A percentile compares a stretch with the other conserved stretches of the same genome.
Evolutionary conservation across 176 grass and related monocot genomes (phyloP).

Genomic region (Calamus simplicifolius): DNA sequence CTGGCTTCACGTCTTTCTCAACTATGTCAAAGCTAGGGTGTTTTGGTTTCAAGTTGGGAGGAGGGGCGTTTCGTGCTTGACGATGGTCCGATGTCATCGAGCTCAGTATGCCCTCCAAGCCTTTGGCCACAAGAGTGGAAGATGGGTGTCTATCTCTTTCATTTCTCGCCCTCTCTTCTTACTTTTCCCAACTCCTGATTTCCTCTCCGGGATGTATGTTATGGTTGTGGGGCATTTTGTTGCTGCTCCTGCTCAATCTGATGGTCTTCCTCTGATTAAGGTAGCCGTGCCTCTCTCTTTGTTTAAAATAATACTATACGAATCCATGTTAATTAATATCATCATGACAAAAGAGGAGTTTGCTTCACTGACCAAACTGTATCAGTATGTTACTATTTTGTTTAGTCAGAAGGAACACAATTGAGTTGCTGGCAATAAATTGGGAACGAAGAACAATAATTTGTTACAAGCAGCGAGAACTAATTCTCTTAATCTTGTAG

Average conservation of each 20-base stretch:
- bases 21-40: slow-evolving; percentile 45
- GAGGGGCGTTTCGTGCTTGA: slow-evolving; percentile 42
- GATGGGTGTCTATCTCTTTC: slow-evolving; percentile 9
- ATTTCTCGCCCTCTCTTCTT: background rate
- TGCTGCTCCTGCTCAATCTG: slow-evolving; percentile 1
- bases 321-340: too few species aligned
- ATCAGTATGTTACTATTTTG: too few species aligned
- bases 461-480: too few species aligned
- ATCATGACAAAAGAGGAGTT: too few species aligned
- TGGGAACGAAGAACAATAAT: too few species aligned
- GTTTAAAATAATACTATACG: too few species aligned
- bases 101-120: slow-evolving; percentile 26
- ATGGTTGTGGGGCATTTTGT: slow-evolving; percentile 57
- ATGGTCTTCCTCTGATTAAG: slow-evolving; percentile 33
- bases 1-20: slow-evolving; percentile 63
- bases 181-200: slow-evolving; percentile 6
- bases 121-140: slow-evolving; percentile 24
- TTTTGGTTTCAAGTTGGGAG: slow-evolving; percentile 27
- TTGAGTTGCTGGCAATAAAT: too few species aligned
- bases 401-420: too few species aligned
- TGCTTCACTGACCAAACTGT: too few species aligned
- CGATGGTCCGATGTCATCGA: slow-evolving; percentile 50
- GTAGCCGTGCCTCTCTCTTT: slow-evolving; percentile 5
- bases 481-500: too few species aligned
- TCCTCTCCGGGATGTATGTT: slow-evolving; percentile 57